Evolutionary conservation across 257 asterid genomes (phyloP).

Genomic region (Nyctanthes arbortristis): DNA sequence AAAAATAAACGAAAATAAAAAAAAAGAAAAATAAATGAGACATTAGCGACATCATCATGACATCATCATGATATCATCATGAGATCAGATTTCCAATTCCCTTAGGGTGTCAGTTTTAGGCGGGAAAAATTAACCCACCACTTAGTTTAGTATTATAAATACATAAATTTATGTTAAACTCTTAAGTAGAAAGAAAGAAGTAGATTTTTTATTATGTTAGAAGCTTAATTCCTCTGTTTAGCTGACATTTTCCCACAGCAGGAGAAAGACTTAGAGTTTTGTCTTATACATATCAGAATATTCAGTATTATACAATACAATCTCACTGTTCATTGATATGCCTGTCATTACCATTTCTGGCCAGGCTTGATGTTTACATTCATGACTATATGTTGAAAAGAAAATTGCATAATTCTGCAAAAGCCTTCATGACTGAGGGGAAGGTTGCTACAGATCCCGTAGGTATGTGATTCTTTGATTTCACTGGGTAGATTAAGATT

Average conservation of each 20-base stretch:
- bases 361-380: slow-evolving; percentile 99
- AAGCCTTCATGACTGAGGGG: slow-evolving; percentile 98
- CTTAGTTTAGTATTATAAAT: neutral
- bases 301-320: slow-evolving; percentile 5
- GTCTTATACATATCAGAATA: neutral
- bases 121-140: no score
- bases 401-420: slow-evolving; percentile 87
- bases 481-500: neutral
- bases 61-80: no score
- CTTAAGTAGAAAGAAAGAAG: slow-evolving; percentile 14
- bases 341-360: slow-evolving; percentile 9
- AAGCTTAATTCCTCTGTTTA: neutral
- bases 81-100: no score
- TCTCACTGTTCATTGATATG: slow-evolving; percentile 5
- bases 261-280: neutral
- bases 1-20: no score
- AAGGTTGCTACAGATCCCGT: slow-evolving; percentile 99
- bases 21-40: no score
- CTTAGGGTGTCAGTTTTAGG: no score
- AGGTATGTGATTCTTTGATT: slow-evolving; percentile 51
- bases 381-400: slow-evolving; percentile 92
- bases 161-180: neutral
- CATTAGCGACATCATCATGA: no score
- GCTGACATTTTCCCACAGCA: slow-evolving; percentile 6
- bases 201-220: slow-evolving; percentile 2